These are phyloP conservation scores for Exophiala calicioides DNA, from an alignment of 2,329 filamentous ascomycete species.

Conservation along the genomic window DNA sequence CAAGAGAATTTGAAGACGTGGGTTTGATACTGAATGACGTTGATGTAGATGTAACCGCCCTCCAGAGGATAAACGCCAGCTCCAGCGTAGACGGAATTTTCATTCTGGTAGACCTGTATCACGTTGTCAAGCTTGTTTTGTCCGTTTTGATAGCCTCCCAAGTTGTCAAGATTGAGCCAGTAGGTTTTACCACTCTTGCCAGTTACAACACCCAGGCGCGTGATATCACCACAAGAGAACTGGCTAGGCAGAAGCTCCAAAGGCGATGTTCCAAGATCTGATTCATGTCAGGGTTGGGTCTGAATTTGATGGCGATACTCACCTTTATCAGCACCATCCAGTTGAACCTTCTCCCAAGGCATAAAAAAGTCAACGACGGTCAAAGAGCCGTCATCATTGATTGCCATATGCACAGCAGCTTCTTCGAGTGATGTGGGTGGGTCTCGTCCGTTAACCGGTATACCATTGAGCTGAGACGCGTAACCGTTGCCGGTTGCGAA, in stretches of 20 bases:
- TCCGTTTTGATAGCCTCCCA: conserved; percentile 46
- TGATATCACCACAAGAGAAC: conserved; percentile 35
- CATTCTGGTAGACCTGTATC: conserved; percentile 40
- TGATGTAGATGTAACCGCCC: conserved; percentile 48
- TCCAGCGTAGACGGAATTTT: conserved; percentile 40
- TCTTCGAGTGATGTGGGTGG: conserved; percentile 33
- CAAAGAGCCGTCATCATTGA: conserved; percentile 40
- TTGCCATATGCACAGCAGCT: conserved; percentile 28
- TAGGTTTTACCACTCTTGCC: conserved; percentile 54
- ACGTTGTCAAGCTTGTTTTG: conserved; percentile 39
- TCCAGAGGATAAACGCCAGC: conserved; percentile 45
- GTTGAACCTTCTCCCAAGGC: conserved; percentile 53
- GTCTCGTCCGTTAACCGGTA: conserved; percentile 33
- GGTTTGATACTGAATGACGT: conserved; percentile 34
- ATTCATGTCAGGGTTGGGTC: not conserved
- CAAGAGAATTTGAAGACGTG: conserved; percentile 39
- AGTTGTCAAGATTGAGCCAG: conserved; percentile 44
- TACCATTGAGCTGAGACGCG: conserved; percentile 33
- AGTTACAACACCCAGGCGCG: conserved; percentile 52
- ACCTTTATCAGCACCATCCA: conserved; percentile 52
- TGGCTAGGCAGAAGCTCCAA: conserved; percentile 25
- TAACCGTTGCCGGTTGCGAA: conserved; percentile 34
- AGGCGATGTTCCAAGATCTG: conserved; percentile 48
- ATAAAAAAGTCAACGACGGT: conserved; percentile 56
- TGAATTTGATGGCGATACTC: not conserved